Percentiles rank a stretch among this genome's conserved stretches.
Conservation (phyloP, 2,329 filamentous ascomycete genomes). For the Ploettnerulaceae sp. region DNA sequence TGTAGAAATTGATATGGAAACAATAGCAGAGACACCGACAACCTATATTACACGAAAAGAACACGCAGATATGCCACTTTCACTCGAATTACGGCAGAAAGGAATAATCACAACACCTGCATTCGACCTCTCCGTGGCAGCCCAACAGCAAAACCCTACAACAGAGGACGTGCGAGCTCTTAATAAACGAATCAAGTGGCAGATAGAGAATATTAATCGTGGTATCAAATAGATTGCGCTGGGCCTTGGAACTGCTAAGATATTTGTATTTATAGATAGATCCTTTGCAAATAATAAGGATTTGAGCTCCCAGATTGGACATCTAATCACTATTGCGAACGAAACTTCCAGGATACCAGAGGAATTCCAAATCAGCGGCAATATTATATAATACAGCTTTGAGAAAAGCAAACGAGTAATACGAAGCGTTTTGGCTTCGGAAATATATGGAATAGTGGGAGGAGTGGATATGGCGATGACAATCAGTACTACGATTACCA, state of each 20-base stretch:
- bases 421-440: conserved; percentile 12
- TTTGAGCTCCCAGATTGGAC: conserved; percentile 20
- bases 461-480: conserved; percentile 15
- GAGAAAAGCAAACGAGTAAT: conserved; percentile 18
- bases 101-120: too few relatives aligned
- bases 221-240: conserved; percentile 6
- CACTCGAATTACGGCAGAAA: too few relatives aligned
- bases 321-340: conserved; percentile 19
- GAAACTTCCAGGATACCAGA: not conserved
- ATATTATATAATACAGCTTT: conserved; percentile 18
- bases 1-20: too few relatives aligned
- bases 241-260: conserved; percentile 4
- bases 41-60: too few relatives aligned
- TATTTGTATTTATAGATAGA: conserved; percentile 17
- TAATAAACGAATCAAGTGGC: conserved; percentile 13
- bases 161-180: not conserved
- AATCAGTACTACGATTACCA: conserved; percentile 7
- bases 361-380: conserved; percentile 12
- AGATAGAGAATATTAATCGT: conserved; percentile 6
- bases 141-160: not conserved
- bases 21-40: too few relatives aligned
- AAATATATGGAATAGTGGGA: conserved; percentile 17
- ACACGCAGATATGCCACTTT: too few relatives aligned
- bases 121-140: too few relatives aligned
- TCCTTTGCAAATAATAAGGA: conserved; percentile 23